Evolutionary conservation across 345 rosid genomes (phyloP).

Genomic region (Hibiscus mutabilis): DNA sequence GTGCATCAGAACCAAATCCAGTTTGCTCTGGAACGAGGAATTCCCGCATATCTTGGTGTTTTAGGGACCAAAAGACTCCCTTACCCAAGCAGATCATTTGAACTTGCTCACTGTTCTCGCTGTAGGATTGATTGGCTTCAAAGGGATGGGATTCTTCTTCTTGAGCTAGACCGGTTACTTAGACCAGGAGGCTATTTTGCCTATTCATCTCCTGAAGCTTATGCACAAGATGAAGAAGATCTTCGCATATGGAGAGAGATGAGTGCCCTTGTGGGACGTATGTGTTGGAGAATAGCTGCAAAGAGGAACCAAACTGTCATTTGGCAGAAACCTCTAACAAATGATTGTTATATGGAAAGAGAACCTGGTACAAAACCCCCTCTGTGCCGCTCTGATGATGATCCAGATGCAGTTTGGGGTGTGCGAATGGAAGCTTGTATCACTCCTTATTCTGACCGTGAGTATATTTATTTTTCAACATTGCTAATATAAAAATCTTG

Average conservation of each 20-base stretch:
- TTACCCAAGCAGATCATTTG: constrained; percentile 98
- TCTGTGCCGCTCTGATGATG: constrained; percentile 74
- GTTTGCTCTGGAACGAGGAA: constrained; percentile 96
- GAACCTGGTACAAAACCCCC: constrained; percentile 85
- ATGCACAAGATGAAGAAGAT: constrained; percentile 95
- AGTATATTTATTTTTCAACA: constrained; percentile 25
- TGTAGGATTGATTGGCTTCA: constrained; percentile 99
- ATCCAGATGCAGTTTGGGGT: constrained; percentile 86
- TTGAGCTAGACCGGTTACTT: constrained; percentile 91
- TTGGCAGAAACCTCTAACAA: constrained; percentile 90
- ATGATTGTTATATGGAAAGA: constrained; percentile 83
- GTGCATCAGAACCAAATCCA: constrained; percentile 99
- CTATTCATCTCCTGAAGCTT: constrained; percentile 98
- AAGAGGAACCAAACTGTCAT: constrained; percentile 93
- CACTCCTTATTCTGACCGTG: constrained; percentile 78
- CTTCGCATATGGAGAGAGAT: constrained; percentile 89
- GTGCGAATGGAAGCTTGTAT: constrained; percentile 94
- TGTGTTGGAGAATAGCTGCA: constrained; percentile 95
- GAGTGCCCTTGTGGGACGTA: constrained; percentile 83
- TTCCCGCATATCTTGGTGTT: constrained; percentile 98
- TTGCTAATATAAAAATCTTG: neutral
- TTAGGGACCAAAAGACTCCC: constrained; percentile 93
- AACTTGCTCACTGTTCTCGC: constrained; percentile 94
- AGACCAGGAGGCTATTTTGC: constrained; percentile 99
- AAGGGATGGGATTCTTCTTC: constrained; percentile 95